A percentile compares a stretch with the other conserved stretches of the same genome.
phyloP scores from a whole-genome alignment of 164 flowering plant genomes.

The Berberis thunbergii region DNA sequence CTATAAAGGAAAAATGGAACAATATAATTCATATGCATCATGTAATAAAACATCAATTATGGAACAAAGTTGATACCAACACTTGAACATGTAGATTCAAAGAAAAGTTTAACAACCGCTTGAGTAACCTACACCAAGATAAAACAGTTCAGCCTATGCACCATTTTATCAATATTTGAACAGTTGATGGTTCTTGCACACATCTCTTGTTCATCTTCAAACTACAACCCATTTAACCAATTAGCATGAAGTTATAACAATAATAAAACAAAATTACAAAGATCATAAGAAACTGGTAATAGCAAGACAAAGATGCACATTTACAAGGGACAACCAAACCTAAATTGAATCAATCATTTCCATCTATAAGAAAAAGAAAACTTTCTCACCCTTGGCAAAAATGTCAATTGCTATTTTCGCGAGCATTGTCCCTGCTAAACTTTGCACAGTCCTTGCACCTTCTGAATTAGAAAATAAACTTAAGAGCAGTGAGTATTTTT shows the following conservation, averaged over 20 bases:
- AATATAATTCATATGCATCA: no score
- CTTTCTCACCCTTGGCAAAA: constrained; percentile 67
- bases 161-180: constrained; percentile 86
- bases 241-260: background rate
- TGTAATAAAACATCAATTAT: no score
- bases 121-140: constrained; percentile 47
- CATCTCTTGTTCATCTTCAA: constrained; percentile 85
- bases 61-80: no score
- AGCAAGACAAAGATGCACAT: background rate
- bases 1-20: no score
- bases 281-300: background rate
- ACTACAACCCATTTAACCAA: constrained; percentile 26
- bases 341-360: background rate
- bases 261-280: constrained; percentile 1
- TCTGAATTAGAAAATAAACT: constrained; percentile 39
- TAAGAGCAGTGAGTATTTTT: no score
- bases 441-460: constrained; percentile 63
- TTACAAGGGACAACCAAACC: background rate
- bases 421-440: constrained; percentile 68
- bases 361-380: background rate
- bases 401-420: constrained; percentile 91
- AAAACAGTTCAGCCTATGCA: constrained; percentile 1
- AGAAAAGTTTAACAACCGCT: constrained; percentile 66
- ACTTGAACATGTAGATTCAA: constrained; percentile 79
- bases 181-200: constrained; percentile 81